Evolutionary conservation across 2,329 filamentous ascomycete genomes (phyloP).

Genomic region (Fusarium domesticum): DNA sequence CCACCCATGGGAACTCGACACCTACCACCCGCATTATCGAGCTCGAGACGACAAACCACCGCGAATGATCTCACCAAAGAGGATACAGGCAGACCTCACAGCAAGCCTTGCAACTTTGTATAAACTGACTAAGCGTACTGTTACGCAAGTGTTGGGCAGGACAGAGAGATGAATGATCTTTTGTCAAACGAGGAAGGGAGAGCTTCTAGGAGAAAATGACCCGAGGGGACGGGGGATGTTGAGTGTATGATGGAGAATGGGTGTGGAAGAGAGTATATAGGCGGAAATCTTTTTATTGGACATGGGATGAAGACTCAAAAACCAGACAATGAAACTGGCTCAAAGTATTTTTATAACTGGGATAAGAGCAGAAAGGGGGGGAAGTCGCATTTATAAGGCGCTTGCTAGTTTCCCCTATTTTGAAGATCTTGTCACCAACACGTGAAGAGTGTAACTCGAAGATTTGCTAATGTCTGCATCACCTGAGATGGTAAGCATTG

Average conservation of each 20-base stretch:
- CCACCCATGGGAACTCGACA: slow-evolving; percentile 9
- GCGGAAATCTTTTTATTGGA: background rate
- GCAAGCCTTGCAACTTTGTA: slow-evolving; percentile 12
- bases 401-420: no score
- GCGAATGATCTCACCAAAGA: background rate
- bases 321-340: background rate
- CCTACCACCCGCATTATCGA: slow-evolving; percentile 1
- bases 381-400: no score
- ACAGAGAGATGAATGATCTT: slow-evolving; percentile 3
- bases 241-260: background rate
- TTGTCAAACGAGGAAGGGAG: no score
- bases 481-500: no score
- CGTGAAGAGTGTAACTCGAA: no score
- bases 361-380: no score
- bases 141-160: slow-evolving; percentile 17
- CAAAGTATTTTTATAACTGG: no score
- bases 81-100: slow-evolving; percentile 10
- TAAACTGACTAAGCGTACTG: slow-evolving; percentile 14
- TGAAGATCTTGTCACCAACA: no score
- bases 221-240: background rate
- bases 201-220: background rate
- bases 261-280: background rate
- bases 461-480: no score
- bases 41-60: background rate
- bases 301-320: background rate